Evolutionary conservation across 2,329 filamentous ascomycete species (phyloP).

Genomic region (Cladosporium cucumerinum): DNA sequence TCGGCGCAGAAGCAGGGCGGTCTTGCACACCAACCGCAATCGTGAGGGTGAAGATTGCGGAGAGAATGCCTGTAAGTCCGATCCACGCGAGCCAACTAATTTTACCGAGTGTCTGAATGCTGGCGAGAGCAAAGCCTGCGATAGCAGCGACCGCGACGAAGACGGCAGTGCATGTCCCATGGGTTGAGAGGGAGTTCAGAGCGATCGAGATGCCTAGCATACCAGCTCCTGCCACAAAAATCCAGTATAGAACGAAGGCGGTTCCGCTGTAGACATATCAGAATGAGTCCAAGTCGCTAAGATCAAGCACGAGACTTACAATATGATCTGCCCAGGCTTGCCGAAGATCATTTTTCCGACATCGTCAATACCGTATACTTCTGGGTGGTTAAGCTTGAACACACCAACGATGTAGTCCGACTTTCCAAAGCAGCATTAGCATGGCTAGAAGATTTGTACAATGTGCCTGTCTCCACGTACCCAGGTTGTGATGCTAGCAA

Average conservation of each 20-base stretch:
- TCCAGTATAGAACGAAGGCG: constrained; percentile 15
- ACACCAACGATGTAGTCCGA: constrained; percentile 48
- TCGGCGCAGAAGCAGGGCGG: constrained; percentile 35
- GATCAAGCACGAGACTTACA: constrained; percentile 26
- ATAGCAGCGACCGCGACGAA: constrained; percentile 43
- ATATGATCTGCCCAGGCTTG: constrained; percentile 48
- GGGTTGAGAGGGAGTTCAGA: constrained; percentile 26
- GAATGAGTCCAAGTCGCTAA: background rate
- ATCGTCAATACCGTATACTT: constrained; percentile 58
- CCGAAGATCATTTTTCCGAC: constrained; percentile 55
- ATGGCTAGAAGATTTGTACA: background rate
- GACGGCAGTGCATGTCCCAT: constrained; percentile 39
- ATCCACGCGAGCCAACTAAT: constrained; percentile 38
- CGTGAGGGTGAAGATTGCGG: constrained; percentile 31
- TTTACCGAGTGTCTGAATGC: constrained; percentile 36
- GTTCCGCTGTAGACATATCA: constrained; percentile 19
- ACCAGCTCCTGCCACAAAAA: constrained; percentile 11
- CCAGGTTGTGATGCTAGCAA: constrained; percentile 49
- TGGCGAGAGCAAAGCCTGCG: constrained; percentile 37
- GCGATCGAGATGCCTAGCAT: constrained; percentile 13
- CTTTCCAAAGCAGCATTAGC: background rate
- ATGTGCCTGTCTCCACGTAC: background rate
- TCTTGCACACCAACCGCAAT: constrained; percentile 36
- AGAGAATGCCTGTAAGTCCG: constrained; percentile 27
- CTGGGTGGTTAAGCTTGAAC: constrained; percentile 54